Evolutionary conservation across 352 stramenopile species (phyloP).

Genomic region (Phytopythium chamaehyphon): DNA sequence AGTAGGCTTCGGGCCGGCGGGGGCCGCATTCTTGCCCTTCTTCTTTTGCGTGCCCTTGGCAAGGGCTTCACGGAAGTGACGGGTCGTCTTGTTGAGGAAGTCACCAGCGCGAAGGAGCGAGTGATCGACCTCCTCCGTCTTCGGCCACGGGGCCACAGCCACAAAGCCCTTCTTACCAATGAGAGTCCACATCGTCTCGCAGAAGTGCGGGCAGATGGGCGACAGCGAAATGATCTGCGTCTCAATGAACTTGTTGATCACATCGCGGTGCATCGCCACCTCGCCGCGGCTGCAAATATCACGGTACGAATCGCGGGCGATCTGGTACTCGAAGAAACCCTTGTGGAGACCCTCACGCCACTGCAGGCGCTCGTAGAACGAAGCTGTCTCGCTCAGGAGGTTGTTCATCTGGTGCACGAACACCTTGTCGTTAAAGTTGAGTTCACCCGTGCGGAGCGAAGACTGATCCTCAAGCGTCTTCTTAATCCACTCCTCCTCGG

Average conservation of each 20-base stretch:
- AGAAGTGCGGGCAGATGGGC: slow-evolving; percentile 95
- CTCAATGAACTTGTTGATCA: slow-evolving; percentile 94
- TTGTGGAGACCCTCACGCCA: slow-evolving; percentile 97
- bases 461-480: slow-evolving; percentile 85
- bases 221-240: slow-evolving; percentile 93
- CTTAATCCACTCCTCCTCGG: slow-evolving; percentile 97
- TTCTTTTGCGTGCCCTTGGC: slow-evolving; percentile 79
- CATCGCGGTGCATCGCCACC: slow-evolving; percentile 88
- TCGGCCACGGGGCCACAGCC: slow-evolving; percentile 87
- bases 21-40: slow-evolving; percentile 88
- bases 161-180: slow-evolving; percentile 92
- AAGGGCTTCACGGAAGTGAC: slow-evolving; percentile 86
- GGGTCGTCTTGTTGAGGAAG: slow-evolving; percentile 91
- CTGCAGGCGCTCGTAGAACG: slow-evolving; percentile 88
- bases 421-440: slow-evolving; percentile 92
- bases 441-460: slow-evolving; percentile 71
- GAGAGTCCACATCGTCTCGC: slow-evolving; percentile 91
- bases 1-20: slow-evolving; percentile 76
- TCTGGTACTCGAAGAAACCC: slow-evolving; percentile 99
- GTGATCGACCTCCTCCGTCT: slow-evolving; percentile 87
- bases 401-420: slow-evolving; percentile 98
- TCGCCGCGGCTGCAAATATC: slow-evolving; percentile 90
- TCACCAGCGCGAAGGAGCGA: slow-evolving; percentile 90
- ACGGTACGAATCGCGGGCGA: slow-evolving; percentile 97
- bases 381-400: slow-evolving; percentile 88